These are phyloP conservation scores for Brettanomyces anomalus DNA, from an alignment of 805 yeast genomes.

Conservation along the genomic window DNA sequence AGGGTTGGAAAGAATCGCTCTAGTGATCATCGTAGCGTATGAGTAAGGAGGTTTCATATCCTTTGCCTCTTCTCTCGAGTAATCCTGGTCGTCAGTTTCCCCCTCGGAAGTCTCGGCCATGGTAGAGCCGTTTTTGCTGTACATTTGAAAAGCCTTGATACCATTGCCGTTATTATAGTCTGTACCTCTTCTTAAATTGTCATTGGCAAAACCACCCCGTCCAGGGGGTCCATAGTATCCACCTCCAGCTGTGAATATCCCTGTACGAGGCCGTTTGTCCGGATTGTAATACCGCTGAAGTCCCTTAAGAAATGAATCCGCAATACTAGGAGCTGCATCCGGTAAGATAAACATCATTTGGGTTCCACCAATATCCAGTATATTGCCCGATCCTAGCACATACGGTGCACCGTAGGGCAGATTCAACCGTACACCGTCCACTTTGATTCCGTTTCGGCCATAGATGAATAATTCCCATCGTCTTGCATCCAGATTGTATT, in stretches of 20 bases:
- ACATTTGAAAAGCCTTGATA: conserved; percentile 46
- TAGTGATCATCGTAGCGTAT: conserved; percentile 97
- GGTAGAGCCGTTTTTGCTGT: conserved; percentile 26
- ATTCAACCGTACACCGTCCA: conserved; percentile 56
- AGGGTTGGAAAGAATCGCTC: conserved; percentile 80
- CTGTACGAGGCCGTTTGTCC: conserved; percentile 17
- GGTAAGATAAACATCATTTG: conserved; percentile 99
- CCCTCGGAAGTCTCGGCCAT: conserved; percentile 4
- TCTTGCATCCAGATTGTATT: conserved; percentile 64
- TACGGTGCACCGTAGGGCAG: conserved; percentile 33
- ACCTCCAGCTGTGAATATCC: conserved; percentile 8
- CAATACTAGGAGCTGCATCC: conserved; percentile 68
- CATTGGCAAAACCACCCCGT: not conserved
- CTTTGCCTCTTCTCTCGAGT: conserved; percentile 83
- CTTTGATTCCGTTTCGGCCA: conserved; percentile 91
- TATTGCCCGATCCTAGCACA: conserved; percentile 74
- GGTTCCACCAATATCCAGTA: conserved; percentile 91
- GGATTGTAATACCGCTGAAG: conserved; percentile 16
- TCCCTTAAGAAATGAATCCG: conserved; percentile 35
- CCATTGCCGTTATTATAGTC: not conserved
- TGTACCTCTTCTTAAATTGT: not conserved
- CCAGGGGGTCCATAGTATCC: not conserved
- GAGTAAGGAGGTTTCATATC: conserved; percentile 95
- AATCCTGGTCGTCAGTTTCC: conserved; percentile 35
- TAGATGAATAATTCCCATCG: conserved; percentile 77